Base-by-base conservation (phyloP, 306 rosid species). In the Heteromeles arbutifolia region DNA sequence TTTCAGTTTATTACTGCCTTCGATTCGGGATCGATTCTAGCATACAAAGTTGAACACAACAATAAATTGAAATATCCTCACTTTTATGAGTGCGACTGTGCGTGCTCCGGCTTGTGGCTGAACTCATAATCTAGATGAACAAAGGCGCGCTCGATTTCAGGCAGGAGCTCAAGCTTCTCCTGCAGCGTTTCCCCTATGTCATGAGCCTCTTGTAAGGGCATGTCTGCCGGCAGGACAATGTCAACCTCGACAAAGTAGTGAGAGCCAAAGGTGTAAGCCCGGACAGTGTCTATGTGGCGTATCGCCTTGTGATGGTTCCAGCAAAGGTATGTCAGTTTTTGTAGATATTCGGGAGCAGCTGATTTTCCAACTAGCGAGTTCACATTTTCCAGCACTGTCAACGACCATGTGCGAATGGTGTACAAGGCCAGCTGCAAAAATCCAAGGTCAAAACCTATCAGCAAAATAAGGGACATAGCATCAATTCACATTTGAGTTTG, bases 191-290 rank as follows among this genome's bases (percentile, higher is more conserved):
- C 98, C 1, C 98, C 98, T 9, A 94, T 94, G 86, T 94, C 98
- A 37, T 94, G 98, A 32, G 98, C 98, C 80, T 86, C 92, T 82
- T 89, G 92, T 70, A 94, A 65, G 65, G 96, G 97, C 98, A 94
- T 94, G 73, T 64, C 80, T 2, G 96, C 79, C 50, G 98, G 93
- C 77, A 94, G 85, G 72, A 92, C 98, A 19, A 94, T 94, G 81
- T 94, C 98, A 66, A 94, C 98, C 88, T 94, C 98, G 3, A 94
- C 97, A 64, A 94, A 94, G 87, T 85, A 94, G 90, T 94, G 98
- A 54, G 97, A 92, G 65, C 98, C 98, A 32, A 94, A 92, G 37
- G 98, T 92, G 85, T 94, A 94, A 5, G 98, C 97, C 19, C 97
- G 85, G 45, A 94, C 98, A 0, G 98, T 94, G 29, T 94, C 98